Conservation (phyloP, 1,284 basidiomycete species). For the Leccinum subrobustum region DNA sequence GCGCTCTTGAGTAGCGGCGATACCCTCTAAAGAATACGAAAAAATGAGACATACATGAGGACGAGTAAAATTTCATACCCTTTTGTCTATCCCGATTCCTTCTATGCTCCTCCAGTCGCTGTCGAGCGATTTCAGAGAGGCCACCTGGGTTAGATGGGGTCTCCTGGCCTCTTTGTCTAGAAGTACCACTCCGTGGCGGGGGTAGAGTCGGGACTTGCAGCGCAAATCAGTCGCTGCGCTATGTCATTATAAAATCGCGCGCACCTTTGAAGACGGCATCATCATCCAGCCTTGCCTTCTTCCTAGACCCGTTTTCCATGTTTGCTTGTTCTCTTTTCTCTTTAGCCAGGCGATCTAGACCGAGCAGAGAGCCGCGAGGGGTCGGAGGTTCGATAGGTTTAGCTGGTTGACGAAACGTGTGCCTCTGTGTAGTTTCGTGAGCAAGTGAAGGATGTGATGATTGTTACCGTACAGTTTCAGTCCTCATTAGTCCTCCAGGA, state of each 20-base stretch:
- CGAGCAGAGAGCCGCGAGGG: conserved; percentile 74
- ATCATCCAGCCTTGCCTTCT: conserved; percentile 64
- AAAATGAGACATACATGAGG: neutral
- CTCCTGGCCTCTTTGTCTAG: conserved; percentile 79
- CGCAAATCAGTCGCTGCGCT: neutral
- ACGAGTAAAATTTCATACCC: conserved; percentile 39
- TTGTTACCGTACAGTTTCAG: conserved; percentile 55
- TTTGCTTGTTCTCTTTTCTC: conserved; percentile 76
- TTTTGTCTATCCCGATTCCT: conserved; percentile 64
- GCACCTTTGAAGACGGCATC: conserved; percentile 82
- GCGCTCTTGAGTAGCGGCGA: conserved; percentile 25
- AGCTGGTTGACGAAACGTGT: conserved; percentile 74
- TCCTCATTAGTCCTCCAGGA: conserved; percentile 74
- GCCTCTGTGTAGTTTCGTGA: conserved; percentile 42
- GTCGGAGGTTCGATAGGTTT: conserved; percentile 72
- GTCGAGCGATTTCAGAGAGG: conserved; percentile 71
- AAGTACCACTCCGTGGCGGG: conserved; percentile 51
- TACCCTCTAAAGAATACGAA: conserved; percentile 24
- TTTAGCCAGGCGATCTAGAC: conserved; percentile 82
- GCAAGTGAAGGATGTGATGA: neutral
- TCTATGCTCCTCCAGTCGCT: conserved; percentile 75
- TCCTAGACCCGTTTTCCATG: conserved; percentile 50
- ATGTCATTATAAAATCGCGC: conserved; percentile 14
- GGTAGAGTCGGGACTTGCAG: conserved; percentile 72
- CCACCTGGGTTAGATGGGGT: conserved; percentile 94